Conservation (phyloP, 2,329 filamentous ascomycete species). For the Aspergillus sp. region DNA sequence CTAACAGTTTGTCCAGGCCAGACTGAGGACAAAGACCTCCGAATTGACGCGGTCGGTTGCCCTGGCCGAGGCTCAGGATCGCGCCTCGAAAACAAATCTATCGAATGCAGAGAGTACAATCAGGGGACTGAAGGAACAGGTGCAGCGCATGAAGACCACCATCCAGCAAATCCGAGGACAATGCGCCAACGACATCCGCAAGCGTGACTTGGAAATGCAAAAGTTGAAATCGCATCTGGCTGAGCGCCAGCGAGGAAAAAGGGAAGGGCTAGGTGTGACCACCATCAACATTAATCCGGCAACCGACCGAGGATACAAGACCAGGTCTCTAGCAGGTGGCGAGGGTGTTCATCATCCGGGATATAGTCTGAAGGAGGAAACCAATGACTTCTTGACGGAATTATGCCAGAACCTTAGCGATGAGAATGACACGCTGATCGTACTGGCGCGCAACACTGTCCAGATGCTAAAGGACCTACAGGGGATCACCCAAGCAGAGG, state of each 20-base stretch:
- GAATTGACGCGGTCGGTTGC: conserved; percentile 55
- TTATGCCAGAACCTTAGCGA: conserved; percentile 79
- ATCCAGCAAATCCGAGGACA: conserved; percentile 79
- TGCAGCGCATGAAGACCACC: conserved; percentile 70
- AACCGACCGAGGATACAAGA: conserved; percentile 28
- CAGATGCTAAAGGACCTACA: conserved; percentile 61
- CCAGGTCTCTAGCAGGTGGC: conserved; percentile 23
- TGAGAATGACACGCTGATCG: conserved; percentile 81
- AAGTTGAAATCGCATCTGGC: conserved; percentile 80
- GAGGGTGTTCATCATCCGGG: conserved; percentile 49
- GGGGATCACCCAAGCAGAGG: conserved; percentile 38
- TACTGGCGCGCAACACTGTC: conserved; percentile 66
- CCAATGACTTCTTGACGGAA: conserved; percentile 83
- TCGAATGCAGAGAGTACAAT: conserved; percentile 69
- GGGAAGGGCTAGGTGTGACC: conserved; percentile 48
- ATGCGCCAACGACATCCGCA: conserved; percentile 85
- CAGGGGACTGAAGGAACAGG: conserved; percentile 77
- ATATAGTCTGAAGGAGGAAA: conserved; percentile 76
- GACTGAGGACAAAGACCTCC: conserved; percentile 49
- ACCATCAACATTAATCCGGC: conserved; percentile 44
- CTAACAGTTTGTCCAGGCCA: conserved; percentile 34
- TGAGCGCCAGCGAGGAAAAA: conserved; percentile 59
- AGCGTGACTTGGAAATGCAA: conserved; percentile 84
- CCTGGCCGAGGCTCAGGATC: conserved; percentile 64
- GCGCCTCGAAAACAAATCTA: conserved; percentile 64